These are phyloP conservation scores for Nothophytophthora sp. DNA, from an alignment of 352 stramenopile genomes.

Conservation along the genomic window DNA sequence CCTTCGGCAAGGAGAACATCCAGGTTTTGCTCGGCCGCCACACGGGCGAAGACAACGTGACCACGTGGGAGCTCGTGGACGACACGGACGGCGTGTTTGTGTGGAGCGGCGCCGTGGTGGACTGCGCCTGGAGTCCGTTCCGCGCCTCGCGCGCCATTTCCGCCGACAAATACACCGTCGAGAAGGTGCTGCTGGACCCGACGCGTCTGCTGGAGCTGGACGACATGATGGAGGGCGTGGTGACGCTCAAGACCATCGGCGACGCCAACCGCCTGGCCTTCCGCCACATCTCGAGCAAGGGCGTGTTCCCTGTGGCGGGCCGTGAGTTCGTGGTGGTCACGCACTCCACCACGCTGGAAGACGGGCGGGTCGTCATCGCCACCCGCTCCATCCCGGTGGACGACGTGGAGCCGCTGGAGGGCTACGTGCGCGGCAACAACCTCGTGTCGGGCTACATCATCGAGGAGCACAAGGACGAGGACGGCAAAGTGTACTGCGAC, in stretches of 20 bases:
- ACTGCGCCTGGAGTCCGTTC: constrained; percentile 73
- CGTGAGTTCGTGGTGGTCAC: constrained; percentile 81
- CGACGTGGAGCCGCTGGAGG: constrained; percentile 46
- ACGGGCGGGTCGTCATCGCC: constrained; percentile 62
- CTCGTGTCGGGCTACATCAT: constrained; percentile 83
- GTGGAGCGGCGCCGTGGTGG: constrained; percentile 67
- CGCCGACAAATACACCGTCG: constrained; percentile 55
- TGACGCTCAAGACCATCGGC: constrained; percentile 53
- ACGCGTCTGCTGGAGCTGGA: constrained; percentile 71
- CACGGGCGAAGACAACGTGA: constrained; percentile 64
- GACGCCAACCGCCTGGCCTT: constrained; percentile 60
- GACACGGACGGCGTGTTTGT: constrained; percentile 46
- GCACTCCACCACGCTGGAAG: constrained; percentile 45
- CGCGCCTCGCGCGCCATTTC: constrained; percentile 55
- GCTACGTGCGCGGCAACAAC: constrained; percentile 67
- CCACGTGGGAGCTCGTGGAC: constrained; percentile 71
- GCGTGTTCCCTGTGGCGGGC: constrained; percentile 71
- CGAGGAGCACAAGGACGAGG: constrained; percentile 46
- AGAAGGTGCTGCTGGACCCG: constrained; percentile 60
- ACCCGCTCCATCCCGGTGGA: constrained; percentile 62
- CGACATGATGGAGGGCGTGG: constrained; percentile 75
- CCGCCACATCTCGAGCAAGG: constrained; percentile 79
- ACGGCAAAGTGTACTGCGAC: constrained; percentile 58
- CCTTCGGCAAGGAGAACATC: constrained; percentile 68
- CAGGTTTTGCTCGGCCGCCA: constrained; percentile 62